Evolutionary conservation across 2,329 filamentous ascomycete species (phyloP).

Genomic region (Fusarium drepaniforme): DNA sequence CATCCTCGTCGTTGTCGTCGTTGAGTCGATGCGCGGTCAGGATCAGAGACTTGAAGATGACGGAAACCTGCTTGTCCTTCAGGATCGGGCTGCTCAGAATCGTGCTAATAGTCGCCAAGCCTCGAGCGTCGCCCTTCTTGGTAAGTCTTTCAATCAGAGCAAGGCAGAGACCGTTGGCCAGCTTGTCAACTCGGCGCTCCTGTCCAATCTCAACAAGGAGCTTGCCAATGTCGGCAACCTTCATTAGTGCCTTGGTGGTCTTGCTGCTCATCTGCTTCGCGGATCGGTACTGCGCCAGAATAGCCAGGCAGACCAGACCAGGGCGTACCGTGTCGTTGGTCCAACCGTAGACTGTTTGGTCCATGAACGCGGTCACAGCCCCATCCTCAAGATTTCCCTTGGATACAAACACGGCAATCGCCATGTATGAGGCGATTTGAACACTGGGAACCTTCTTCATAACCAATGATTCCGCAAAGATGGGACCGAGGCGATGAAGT

Average conservation of each 20-base stretch:
- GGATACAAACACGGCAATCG: slow-evolving; percentile 85
- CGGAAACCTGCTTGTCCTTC: slow-evolving; percentile 71
- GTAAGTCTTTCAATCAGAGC: slow-evolving; percentile 72
- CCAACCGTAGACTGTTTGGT: slow-evolving; percentile 85
- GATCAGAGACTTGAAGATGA: slow-evolving; percentile 75
- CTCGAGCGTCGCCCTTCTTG: slow-evolving; percentile 69
- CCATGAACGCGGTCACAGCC: slow-evolving; percentile 89
- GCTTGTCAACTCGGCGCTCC: slow-evolving; percentile 76
- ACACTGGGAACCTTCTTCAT: slow-evolving; percentile 82
- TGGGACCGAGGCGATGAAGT: slow-evolving; percentile 72
- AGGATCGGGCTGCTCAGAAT: slow-evolving; percentile 72
- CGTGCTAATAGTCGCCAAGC: slow-evolving; percentile 70
- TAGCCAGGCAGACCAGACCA: slow-evolving; percentile 82
- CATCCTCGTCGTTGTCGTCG: slow-evolving; percentile 65
- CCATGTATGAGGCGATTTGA: slow-evolving; percentile 91
- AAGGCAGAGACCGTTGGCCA: slow-evolving; percentile 79
- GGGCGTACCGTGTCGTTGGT: slow-evolving; percentile 77
- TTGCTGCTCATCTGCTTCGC: slow-evolving; percentile 76
- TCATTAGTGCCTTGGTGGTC: slow-evolving; percentile 77
- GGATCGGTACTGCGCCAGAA: slow-evolving; percentile 84
- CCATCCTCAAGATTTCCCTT: slow-evolving; percentile 85
- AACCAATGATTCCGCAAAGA: slow-evolving; percentile 82
- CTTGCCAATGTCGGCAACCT: slow-evolving; percentile 69
- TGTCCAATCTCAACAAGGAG: slow-evolving; percentile 72
- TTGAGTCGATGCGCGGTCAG: slow-evolving; percentile 69